Evolutionary conservation across 805 yeast species (phyloP).

Genomic region (Grigorovia transvaalensis): DNA sequence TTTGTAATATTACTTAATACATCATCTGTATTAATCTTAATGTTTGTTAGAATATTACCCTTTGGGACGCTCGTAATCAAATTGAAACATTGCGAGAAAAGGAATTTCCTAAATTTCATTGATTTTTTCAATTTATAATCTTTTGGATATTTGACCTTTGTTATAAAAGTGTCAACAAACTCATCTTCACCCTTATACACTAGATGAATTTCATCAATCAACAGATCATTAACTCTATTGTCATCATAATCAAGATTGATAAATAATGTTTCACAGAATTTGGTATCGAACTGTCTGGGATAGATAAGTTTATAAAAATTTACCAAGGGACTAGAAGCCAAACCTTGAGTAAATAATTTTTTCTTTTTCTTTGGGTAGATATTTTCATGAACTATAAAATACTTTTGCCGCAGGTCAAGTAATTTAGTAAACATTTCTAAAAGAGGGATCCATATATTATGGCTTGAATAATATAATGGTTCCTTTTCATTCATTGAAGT

Average conservation of each 20-base stretch:
- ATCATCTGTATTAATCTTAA: conserved; percentile 9
- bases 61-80: conserved; percentile 13
- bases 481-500: conserved; percentile 11
- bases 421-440: conserved; percentile 14
- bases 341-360: conserved; percentile 7
- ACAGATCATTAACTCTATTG: not conserved
- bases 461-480: conserved; percentile 10
- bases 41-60: conserved; percentile 9
- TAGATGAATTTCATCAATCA: conserved; percentile 8
- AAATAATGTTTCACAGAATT: conserved; percentile 16
- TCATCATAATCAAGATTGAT: conserved; percentile 7
- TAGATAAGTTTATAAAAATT: conserved; percentile 10
- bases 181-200: conserved; percentile 13
- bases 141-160: conserved; percentile 7
- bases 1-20: conserved; percentile 8
- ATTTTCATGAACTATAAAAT: conserved; percentile 15
- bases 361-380: not conserved
- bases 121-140: conserved; percentile 10
- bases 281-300: conserved; percentile 8
- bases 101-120: conserved; percentile 14
- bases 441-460: conserved; percentile 22
- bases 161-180: conserved; percentile 10
- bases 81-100: conserved; percentile 13
- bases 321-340: conserved; percentile 16
- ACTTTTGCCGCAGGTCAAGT: conserved; percentile 18